A percentile compares a stretch with the other conserved stretches of the same genome.
Conservation (phyloP, 2,329 filamentous ascomycete genomes). For the Trichophyton schoenleinii region DNA sequence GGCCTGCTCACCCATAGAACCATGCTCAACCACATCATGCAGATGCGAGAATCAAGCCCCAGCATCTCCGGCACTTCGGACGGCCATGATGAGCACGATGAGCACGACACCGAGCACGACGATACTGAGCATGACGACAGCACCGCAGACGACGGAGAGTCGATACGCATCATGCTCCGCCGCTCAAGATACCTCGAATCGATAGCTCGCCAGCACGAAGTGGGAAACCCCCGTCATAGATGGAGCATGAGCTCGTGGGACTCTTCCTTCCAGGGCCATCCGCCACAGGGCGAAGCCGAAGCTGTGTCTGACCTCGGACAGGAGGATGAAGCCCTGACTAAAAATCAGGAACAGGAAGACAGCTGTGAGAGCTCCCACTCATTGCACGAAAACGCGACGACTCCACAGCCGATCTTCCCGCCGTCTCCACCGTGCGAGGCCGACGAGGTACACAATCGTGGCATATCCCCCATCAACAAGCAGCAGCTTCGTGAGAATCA, state of each 20-base stretch:
- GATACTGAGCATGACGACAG: slow-evolving; percentile 10
- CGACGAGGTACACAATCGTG: neutral
- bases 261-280: slow-evolving; percentile 27
- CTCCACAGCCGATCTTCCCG: slow-evolving; percentile 6
- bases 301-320: neutral
- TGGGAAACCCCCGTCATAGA: slow-evolving; percentile 23
- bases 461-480: neutral
- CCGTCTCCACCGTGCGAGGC: neutral
- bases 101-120: slow-evolving; percentile 6
- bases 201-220: slow-evolving; percentile 15
- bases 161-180: slow-evolving; percentile 44
- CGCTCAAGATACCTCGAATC: slow-evolving; percentile 32
- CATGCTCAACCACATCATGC: slow-evolving; percentile 38
- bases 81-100: slow-evolving; percentile 20
- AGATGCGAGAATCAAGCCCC: slow-evolving; percentile 36
- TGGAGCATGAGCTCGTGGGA: slow-evolving; percentile 37
- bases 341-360: slow-evolving; percentile 5
- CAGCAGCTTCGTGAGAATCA: no score
- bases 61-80: slow-evolving; percentile 29
- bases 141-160: slow-evolving; percentile 37
- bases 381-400: slow-evolving; percentile 3
- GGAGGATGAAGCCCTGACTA: neutral
- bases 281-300: neutral
- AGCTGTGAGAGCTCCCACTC: slow-evolving; percentile 6
- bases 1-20: slow-evolving; percentile 34